phyloP scores from a whole-genome alignment of 2,329 filamentous ascomycete genomes.

The Arthroderma uncinatum region DNA sequence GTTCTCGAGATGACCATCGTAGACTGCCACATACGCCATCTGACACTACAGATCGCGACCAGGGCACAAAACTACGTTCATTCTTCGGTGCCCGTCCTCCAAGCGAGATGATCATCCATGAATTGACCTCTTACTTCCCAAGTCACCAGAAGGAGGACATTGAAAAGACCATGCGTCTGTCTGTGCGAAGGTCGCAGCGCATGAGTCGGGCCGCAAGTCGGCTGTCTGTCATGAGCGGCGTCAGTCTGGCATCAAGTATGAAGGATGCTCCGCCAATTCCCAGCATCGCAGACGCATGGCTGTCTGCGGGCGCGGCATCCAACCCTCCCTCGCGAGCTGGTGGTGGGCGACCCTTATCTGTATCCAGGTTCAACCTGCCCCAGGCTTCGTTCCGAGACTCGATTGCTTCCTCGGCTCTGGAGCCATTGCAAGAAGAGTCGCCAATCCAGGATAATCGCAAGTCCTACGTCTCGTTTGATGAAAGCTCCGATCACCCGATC shows the following conservation, averaged over 20 bases:
- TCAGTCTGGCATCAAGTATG: slow-evolving; percentile 84
- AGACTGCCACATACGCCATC: slow-evolving; percentile 15
- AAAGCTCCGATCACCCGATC: slow-evolving; percentile 46
- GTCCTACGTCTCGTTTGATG: slow-evolving; percentile 71
- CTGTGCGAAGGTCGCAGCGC: slow-evolving; percentile 77
- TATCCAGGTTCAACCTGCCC: slow-evolving; percentile 47
- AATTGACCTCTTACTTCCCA: slow-evolving; percentile 93
- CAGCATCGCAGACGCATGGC: slow-evolving; percentile 88
- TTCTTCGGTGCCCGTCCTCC: slow-evolving; percentile 90
- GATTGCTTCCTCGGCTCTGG: slow-evolving; percentile 75
- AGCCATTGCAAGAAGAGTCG: slow-evolving; percentile 84
- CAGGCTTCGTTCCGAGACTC: slow-evolving; percentile 69
- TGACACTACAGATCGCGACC: slow-evolving; percentile 12
- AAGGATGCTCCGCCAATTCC: slow-evolving; percentile 91
- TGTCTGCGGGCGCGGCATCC: slow-evolving; percentile 41
- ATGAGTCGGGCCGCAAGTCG: slow-evolving; percentile 88
- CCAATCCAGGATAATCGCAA: slow-evolving; percentile 78
- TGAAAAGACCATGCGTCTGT: slow-evolving; percentile 86
- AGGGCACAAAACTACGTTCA: slow-evolving; percentile 34
- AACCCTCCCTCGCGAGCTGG: slow-evolving; percentile 39
- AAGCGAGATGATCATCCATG: slow-evolving; percentile 93
- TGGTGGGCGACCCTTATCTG: slow-evolving; percentile 45
- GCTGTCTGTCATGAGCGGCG: slow-evolving; percentile 83
- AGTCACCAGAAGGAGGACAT: slow-evolving; percentile 90
- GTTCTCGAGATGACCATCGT: slow-evolving; percentile 38